phyloP scores from a whole-genome alignment of 1,284 basidiomycete species.

The Cystobasidium pallidum region DNA sequence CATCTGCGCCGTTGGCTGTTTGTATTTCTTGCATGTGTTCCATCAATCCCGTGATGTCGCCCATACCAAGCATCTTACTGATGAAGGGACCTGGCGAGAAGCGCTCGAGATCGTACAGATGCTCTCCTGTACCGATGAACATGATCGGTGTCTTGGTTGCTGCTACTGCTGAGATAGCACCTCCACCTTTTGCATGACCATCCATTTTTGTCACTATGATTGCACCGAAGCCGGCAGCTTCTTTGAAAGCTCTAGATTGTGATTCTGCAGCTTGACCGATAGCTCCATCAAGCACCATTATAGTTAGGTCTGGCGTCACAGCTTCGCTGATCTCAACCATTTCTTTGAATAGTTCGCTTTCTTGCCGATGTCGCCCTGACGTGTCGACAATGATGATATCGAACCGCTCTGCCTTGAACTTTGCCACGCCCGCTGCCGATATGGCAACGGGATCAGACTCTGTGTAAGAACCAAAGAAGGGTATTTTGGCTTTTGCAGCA shows the following conservation, averaged over 20 bases:
- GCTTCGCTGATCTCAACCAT: slow-evolving; percentile 96
- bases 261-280: slow-evolving; percentile 94
- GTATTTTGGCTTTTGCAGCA: slow-evolving; percentile 97
- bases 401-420: slow-evolving; percentile 97
- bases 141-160: slow-evolving; percentile 98
- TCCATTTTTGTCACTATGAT: slow-evolving; percentile 99
- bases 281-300: slow-evolving; percentile 60
- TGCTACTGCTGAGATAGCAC: slow-evolving; percentile 98
- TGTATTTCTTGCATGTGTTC: slow-evolving; percentile 97
- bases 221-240: slow-evolving; percentile 94
- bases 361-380: slow-evolving; percentile 95
- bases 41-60: slow-evolving; percentile 94
- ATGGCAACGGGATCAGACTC: slow-evolving; percentile 97
- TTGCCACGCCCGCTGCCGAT: slow-evolving; percentile 88
- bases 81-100: slow-evolving; percentile 98
- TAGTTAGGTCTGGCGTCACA: slow-evolving; percentile 72
- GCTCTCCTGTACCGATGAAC: slow-evolving; percentile 97
- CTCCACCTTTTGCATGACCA: slow-evolving; percentile 98
- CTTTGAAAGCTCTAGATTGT: slow-evolving; percentile 95
- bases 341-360: slow-evolving; percentile 94
- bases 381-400: slow-evolving; percentile 99
- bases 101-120: slow-evolving; percentile 90
- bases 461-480: slow-evolving; percentile 98
- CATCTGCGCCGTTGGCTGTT: slow-evolving; percentile 65
- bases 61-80: slow-evolving; percentile 91